Evolutionary conservation across 495 filamentous ascomycete species (phyloP), one percentile per base, ranked within the genome.

Genomic region (Neurospora sp.): DNA sequence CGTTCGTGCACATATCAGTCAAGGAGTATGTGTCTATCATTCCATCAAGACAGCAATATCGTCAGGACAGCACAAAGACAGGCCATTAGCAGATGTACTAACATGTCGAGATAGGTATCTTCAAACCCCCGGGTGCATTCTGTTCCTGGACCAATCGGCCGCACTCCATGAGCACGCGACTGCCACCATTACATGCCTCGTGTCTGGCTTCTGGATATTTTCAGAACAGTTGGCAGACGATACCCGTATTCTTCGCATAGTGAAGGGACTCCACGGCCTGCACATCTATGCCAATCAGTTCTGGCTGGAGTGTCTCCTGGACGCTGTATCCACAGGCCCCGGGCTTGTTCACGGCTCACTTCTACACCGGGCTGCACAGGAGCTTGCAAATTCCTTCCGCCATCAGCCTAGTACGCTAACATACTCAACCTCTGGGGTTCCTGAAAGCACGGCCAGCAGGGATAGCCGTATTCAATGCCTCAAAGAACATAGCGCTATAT

Each of bases 1-100:
- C 74, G 9, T 82, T 82, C 37, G 80, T 82, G 22, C 79, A 82
- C 39, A 71, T 76, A 1, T 81, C 80, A 4, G 75, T 81, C 0
- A 81, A 80, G 68, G 77, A 81, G 80, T 80, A 77, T 39, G 77
- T 73, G 12, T n/a, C 31, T n/a, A 2, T 9, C n/a, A 2, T 10
- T 7, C 16, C 16, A 9, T 8, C 8, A 0, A 61, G 2, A 37
- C 3, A 45, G 22, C 22, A 27, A 27, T 27, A 1, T 27, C 22
- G 22, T 8, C 7, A 0, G 45, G 4, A 37, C 1, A 45, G 8
- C 0, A 14, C 3, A 22, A 22, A 10, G 5, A 40, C 22, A 8
- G 31, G 8, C 2, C 14, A 69, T 59, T 22, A 22, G 1, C 69
- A 37, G 5, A 44, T n/a, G n/a, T 5, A 45, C 65, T 22, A 3